Base-by-base conservation (phyloP, 352 stramenopile species). In the Globisporangium uncinulatum region DNA sequence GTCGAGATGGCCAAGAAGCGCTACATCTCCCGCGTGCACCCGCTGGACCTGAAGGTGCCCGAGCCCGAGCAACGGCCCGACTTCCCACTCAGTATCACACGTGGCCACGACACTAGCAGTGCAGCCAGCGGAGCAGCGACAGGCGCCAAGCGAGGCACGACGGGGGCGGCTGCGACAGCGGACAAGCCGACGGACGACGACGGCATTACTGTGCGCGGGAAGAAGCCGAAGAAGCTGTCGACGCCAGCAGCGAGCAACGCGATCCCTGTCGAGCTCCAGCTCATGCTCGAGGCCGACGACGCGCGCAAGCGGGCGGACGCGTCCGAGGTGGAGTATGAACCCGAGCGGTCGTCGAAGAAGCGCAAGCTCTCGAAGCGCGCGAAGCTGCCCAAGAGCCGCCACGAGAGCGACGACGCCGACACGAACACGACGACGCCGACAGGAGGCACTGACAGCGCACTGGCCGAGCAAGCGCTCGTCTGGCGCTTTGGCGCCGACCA, bases 1-100 rank as follows among this genome's bases (percentile, higher is more conserved):
- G 74, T 94, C 31, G 79, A 95, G 44, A 94, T 95, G 86, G 84
- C 84, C 60, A 95, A 95, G 67, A 89, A 89, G 64, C 76, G 86
- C 50, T 94, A 90, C 70, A 88, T 95, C 53, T 79, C 80, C 31
- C 80, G 86, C 11, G 86, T 95, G 43, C 84, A 95, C 54, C 86
- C 86, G 45, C 59, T 95, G 13, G 81, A 94, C 52, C 67, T 95
- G 52, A 90, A 83, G 56, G 57, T 89, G 32, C 74, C 69, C 0
- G 75, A 89, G 53, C 64, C 67, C 1, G 75, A 90, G 45, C 76
- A 80, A 45, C 61, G 65, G n/a, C 73, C 72, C 3, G 80, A 88
- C 7, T 83, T 88, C 44, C 76, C 78, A 20, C 65, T 63, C 20
- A 85, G 69, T 54, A 89, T 88, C 66, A 88, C 69, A 59, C 70